Evolutionary conservation across 2,329 filamentous ascomycete species (phyloP).

Genomic region (Colletotrichum acutatum): DNA sequence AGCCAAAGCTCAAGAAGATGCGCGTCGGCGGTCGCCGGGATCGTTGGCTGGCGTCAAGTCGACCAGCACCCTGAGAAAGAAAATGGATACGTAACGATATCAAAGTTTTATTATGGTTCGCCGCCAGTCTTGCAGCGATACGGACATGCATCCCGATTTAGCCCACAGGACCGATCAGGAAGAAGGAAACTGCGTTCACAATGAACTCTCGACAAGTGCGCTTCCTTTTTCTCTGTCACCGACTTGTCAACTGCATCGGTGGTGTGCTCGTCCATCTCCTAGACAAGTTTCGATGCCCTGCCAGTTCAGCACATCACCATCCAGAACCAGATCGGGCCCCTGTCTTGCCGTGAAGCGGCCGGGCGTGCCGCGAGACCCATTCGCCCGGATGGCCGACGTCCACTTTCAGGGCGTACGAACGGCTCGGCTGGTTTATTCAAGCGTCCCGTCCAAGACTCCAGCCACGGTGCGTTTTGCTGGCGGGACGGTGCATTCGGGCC

Average conservation of each 20-base stretch:
- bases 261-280: conserved; percentile 21
- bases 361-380: conserved; percentile 10
- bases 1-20: conserved; percentile 24
- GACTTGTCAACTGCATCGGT: neutral
- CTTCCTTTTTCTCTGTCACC: conserved; percentile 1
- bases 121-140: neutral
- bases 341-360: neutral
- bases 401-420: neutral
- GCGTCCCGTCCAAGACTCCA: neutral
- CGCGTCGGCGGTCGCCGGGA: neutral
- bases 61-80: neutral
- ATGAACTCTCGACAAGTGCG: neutral
- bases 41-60: conserved; percentile 1
- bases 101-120: conserved; percentile 4
- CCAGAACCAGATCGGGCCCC: neutral
- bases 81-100: conserved; percentile 14
- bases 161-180: conserved; percentile 3
- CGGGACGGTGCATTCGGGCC: neutral
- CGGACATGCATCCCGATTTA: neutral
- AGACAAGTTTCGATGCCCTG: conserved; percentile 17
- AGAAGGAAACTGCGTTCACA: neutral
- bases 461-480: neutral
- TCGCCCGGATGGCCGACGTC: neutral
- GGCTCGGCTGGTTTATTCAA: neutral
- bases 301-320: conserved; percentile 13